Conservation (phyloP, 2,329 filamentous ascomycete genomes). For the Phoma sp. region DNA sequence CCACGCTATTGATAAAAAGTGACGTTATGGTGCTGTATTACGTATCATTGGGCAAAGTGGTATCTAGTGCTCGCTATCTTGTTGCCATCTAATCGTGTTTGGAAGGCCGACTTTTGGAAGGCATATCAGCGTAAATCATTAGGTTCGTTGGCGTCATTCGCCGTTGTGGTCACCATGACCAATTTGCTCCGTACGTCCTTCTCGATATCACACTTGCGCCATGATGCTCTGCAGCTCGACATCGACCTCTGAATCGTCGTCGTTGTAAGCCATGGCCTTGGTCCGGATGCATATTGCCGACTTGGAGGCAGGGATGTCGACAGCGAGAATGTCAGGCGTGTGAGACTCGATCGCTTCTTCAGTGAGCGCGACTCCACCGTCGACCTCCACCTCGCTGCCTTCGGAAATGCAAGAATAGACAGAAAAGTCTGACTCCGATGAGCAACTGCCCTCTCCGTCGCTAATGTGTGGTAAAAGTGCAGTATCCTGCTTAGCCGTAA, state of each 20-base stretch:
- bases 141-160: neutral
- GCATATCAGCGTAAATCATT: constrained; percentile 8
- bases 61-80: neutral
- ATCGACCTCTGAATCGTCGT: constrained; percentile 12
- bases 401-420: constrained; percentile 34
- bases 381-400: constrained; percentile 55
- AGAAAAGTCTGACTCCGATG: constrained; percentile 26
- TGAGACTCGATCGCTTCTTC: constrained; percentile 62
- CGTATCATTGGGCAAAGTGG: no score
- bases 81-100: neutral
- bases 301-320: constrained; percentile 6
- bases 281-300: constrained; percentile 1
- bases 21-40: neutral
- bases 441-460: constrained; percentile 10
- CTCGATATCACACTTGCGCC: constrained; percentile 31
- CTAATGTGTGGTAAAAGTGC: neutral
- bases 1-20: neutral
- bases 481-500: neutral
- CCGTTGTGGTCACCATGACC: neutral
- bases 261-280: constrained; percentile 2
- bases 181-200: neutral
- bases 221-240: constrained; percentile 32
- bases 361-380: constrained; percentile 61
- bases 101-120: neutral
- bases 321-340: constrained; percentile 43